Base-by-base conservation (phyloP, 2,329 filamentous ascomycete genomes). In the Fusarium setosum region DNA sequence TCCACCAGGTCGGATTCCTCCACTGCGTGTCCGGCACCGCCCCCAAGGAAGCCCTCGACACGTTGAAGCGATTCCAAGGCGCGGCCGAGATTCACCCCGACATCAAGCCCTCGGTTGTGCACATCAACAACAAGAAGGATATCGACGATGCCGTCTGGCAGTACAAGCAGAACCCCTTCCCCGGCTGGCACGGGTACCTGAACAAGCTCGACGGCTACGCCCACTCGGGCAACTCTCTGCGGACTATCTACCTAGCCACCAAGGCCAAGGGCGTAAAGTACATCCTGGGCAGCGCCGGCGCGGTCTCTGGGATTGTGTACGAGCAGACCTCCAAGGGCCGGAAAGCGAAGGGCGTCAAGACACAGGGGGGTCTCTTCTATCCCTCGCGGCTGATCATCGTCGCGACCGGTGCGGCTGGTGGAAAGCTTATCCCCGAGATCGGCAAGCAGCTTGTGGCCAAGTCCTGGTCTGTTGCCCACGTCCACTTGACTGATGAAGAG, bases 391-490 rank as follows among this genome's bases (percentile, higher is more conserved):
- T 84, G 4, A 80, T 84, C 3, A 81, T 90, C 12, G 76, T 87
- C 2, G 81, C 86, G 0, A 77, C 82, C 0, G 87, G 88, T 0
- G 87, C 86, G 0, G 79, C 78, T 6, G 81, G 79, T 0, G 80
- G 80, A 2, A 76, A 71, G 1, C 72, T 90, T 3, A 52, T 83
- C 1, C 86, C 88, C 0, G 75, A 82, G 15, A 72, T 86, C 2
- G 83, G 83, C 3, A 73, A 72, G 1, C 83, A 85, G 35, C 79
- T 87, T 4, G 81, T 82, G 0, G 88, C 87, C 5, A 85, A 85
- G 56, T 83, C 81, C 1, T 90, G 86, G 84, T 83, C 84, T 0
- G 82, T 90, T 2, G 87, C 84, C 0, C 88, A 90, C 67, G 77
- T 90, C 3, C 82, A 84, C 45, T 79, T 90, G 2, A 87, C 81